Base-by-base conservation (phyloP, 2,329 filamentous ascomycete species). In the Lasiodiplodia sp. region DNA sequence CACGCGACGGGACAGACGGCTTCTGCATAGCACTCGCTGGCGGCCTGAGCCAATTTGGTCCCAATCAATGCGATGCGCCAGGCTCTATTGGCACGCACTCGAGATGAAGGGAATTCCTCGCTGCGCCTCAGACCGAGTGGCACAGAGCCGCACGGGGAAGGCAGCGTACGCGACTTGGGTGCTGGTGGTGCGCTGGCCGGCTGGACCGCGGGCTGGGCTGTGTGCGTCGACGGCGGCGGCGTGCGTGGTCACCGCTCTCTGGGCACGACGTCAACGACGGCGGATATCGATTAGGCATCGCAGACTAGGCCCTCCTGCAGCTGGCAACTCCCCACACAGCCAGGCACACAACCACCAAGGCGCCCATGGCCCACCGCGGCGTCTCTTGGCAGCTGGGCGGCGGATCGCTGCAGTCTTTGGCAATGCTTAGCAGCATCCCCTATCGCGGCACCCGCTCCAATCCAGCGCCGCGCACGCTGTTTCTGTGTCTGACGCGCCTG, bases 371-470 rank as follows among this genome's bases (percentile, higher is more conserved):
- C 57, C 23, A 60, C 56, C 44, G 44, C n/a, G 28, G n/a, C 16
- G 25, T 16, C 47, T 21, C 49, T 65, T 52, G 62, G 49, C 51
- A 16, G n/a, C 49, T 55, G 28, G 51, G 62, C 60, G 44, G 44
- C 60, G 44, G 60, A 64, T 64, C 60, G 60, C 28, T 53, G 49
- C 44, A 52, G 60, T 34, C 51, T 52, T 55, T 28, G 51, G 62
- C 47, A 55, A 65, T 40, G 62, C 62, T 65, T 65, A 65, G n/a
- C 62, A 65, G 25, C 49, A 47, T 55, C 52, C 64, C 64, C 38
- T 65, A 65, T 65, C 47, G 23, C 49, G 40, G 23, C 51, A 23
- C 62, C 31, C 21, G 47, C 31, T 65, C 47, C 62, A 65, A 55
- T 65, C 49, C 14, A 34, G 18, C 47, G 49, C 62, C 47, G 23